Base-by-base conservation (phyloP, 345 rosid genomes). In the Sonneratia alba region DNA sequence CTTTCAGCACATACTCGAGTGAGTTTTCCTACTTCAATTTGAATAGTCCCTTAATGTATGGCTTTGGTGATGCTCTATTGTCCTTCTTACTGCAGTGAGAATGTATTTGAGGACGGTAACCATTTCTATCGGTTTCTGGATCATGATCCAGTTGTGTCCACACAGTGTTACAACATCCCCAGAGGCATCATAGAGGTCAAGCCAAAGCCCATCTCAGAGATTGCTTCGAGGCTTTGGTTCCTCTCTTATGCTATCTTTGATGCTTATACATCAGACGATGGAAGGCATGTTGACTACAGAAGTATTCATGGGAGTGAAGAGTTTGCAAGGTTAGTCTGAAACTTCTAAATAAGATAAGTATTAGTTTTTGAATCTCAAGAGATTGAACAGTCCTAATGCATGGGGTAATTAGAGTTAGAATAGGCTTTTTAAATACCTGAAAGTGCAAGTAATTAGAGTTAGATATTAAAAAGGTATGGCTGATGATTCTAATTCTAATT, bases 261-360 rank as follows among this genome's bases (percentile, higher is more conserved):
- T 77, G 92, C 93, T 68, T 93, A 87, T 80, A 77, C 80, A 74
- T 89, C 92, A 1, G 85, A 77, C 66, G 92, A 89, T 85, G 97
- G 97, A 51, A 87, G 73, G 83, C 96, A 91, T 79, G 87, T 93
- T 42, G 93, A 93, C 80, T 93, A 93, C 68, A 85, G 87, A 88
- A 93, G 86, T 75, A 83, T 93, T 73, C 93, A 91, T 84, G 98
- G 96, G 68, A 93, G 97, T 73, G 98, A 91, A 84, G 97, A 91
- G 78, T 93, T 90, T 78, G 97, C 96, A 76, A 89, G 98, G 98
- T 93, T 42, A 71, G 81, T 55, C 63, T 64, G 37, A 22, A 73
- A 22, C 32, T 73, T 22, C 32, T 45, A 11, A 43, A n/a, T 12
- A 32, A 22, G 34, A n/a, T 7, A 22, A 57, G 34, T 55, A 55